Conservation (phyloP, 2,329 filamentous ascomycete genomes). For the Pseudocercospora vitis region DNA sequence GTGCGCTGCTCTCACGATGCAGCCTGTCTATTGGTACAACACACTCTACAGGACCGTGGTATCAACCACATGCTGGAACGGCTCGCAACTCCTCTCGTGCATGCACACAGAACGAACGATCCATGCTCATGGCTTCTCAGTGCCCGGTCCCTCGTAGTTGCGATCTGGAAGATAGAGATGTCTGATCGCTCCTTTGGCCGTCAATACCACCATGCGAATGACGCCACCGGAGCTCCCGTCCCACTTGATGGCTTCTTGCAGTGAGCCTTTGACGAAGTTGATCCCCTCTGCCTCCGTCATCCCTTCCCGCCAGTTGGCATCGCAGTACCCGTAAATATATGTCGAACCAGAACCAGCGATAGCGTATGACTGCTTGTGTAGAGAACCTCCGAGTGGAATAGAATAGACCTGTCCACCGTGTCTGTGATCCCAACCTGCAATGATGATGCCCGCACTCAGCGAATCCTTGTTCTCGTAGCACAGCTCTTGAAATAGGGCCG, state of each 20-base stretch:
- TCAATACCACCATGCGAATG: conserved; percentile 96
- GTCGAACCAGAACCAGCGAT: conserved; percentile 97
- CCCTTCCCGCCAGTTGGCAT: conserved; percentile 89
- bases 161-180: conserved; percentile 95
- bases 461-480: conserved; percentile 97
- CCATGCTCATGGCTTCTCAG: conserved; percentile 35
- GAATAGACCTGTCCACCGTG: conserved; percentile 97
- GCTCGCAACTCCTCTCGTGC: conserved; percentile 1
- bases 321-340: conserved; percentile 99
- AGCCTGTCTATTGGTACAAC: conserved; percentile 8
- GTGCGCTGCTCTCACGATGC: background rate
- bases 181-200: conserved; percentile 81
- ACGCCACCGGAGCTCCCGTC: conserved; percentile 98
- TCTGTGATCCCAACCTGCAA: conserved; percentile 94
- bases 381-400: conserved; percentile 90
- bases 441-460: conserved; percentile 92
- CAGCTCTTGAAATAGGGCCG: conserved; percentile 94
- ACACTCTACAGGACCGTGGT: conserved; percentile 9
- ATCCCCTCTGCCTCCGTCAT: conserved; percentile 94
- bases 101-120: conserved; percentile 4
- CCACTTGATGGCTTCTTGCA: conserved; percentile 98
- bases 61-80: background rate
- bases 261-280: conserved; percentile 84
- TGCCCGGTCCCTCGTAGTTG: conserved; percentile 74
- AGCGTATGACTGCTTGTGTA: conserved; percentile 95